Base-by-base conservation (phyloP, 140 eudicot genomes). In the Stevia rebaudiana region DNA sequence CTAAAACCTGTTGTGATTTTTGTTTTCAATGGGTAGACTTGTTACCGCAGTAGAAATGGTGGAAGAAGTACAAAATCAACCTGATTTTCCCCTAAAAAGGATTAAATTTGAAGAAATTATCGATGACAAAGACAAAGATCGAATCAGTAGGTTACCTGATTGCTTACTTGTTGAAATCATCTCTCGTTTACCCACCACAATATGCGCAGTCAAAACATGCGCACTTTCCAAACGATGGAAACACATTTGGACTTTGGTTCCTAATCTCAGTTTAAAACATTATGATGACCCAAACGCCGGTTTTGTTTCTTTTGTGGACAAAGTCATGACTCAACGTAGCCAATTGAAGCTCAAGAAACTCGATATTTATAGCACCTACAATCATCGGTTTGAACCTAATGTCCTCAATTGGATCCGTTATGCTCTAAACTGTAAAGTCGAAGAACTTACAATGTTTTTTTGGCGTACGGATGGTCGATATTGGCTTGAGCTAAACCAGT, bases 171-270 rank as follows among this genome's bases (percentile, higher is more conserved):
- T 40, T 17, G 71, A 72, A 62, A 63, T 72, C 39, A 24, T 72
- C 0, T 72, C 77, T 62, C 76, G 57, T 3, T 71, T 71, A 11
- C 64, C 64, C 4, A 5, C 24, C 5, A 72, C 63, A 51, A 72
- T 51, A 37, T 2, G 5, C n/a, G 58, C 65, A 31, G 28, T 72
- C 12, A 51, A 18, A 72, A 72, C 71, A 17, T 6, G 65, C 8
- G 11, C 18, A 4, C 65, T 72, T 11, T 62, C 70, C 21, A 72
- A 63, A 52, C 58, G 65, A 28, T 72, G 77, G 77, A 41, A 41
- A 24, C 16, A 51, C 19, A 9, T 72, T 1, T 73, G 78, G 78
- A 41, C 67, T 31, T 15, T 16, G 0, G 52, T 73, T 64, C n/a
- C 42, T 54, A 42, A 11, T 35, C 78, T 72, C 17, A 22, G 53